Evolutionary conservation across 2,329 filamentous ascomycete genomes (phyloP).

Genomic region (Purpureocillium lavendulum): DNA sequence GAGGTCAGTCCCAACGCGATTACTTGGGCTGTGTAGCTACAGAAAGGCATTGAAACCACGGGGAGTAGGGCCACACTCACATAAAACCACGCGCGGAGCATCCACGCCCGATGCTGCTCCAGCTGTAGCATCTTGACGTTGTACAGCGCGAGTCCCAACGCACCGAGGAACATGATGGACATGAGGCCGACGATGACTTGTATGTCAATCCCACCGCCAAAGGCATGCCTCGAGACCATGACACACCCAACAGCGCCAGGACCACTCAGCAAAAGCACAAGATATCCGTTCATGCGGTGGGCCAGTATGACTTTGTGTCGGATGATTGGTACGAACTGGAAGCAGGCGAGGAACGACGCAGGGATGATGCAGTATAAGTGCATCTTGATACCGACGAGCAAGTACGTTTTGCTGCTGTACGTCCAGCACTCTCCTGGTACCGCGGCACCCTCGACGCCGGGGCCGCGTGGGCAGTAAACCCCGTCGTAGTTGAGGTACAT

Average conservation of each 20-base stretch:
- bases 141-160: constrained; percentile 36
- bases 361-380: constrained; percentile 35
- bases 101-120: constrained; percentile 54
- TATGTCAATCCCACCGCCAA: constrained; percentile 42
- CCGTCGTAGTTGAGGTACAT: constrained; percentile 37
- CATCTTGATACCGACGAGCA: constrained; percentile 30
- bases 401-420: constrained; percentile 16
- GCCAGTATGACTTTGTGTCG: constrained; percentile 38
- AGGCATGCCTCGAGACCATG: constrained; percentile 39
- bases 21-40: no score
- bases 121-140: constrained; percentile 53
- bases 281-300: constrained; percentile 52
- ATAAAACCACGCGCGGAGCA: constrained; percentile 40
- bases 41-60: no score
- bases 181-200: constrained; percentile 34
- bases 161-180: constrained; percentile 31
- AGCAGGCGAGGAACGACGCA: constrained; percentile 28
- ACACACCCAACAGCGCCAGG: constrained; percentile 36
- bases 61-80: no score
- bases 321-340: constrained; percentile 38
- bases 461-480: constrained; percentile 14
- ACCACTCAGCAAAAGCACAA: constrained; percentile 36
- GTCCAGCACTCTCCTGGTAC: constrained; percentile 30
- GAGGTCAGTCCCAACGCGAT: no score
- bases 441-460: constrained; percentile 4